Evolutionary conservation across 2,329 filamentous ascomycete species (phyloP).

Genomic region (Phyllosticta citriasiana): DNA sequence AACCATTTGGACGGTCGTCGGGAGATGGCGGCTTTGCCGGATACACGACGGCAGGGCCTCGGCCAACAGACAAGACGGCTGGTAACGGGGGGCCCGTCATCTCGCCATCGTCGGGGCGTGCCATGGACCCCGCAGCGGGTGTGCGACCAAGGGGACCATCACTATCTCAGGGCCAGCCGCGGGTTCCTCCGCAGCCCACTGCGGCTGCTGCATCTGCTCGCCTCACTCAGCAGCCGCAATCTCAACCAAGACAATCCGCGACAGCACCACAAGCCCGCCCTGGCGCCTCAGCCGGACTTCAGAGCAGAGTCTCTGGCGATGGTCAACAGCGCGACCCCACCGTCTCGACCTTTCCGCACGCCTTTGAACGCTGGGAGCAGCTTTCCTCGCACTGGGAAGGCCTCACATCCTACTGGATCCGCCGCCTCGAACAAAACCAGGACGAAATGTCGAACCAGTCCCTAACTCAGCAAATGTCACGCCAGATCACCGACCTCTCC

Average conservation of each 20-base stretch:
- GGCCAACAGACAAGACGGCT: not conserved
- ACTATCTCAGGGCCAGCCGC: conserved; percentile 26
- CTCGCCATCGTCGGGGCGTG: conserved; percentile 1
- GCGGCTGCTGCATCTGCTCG: conserved; percentile 13
- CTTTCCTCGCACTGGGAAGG: conserved; percentile 97
- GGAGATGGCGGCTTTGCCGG: not conserved
- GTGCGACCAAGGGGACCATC: conserved; percentile 6
- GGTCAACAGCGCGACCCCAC: conserved; percentile 26
- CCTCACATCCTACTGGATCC: conserved; percentile 94
- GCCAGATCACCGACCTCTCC: conserved; percentile 94
- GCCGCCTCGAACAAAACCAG: conserved; percentile 80
- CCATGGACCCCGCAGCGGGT: conserved; percentile 1
- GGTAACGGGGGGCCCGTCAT: conserved; percentile 4
- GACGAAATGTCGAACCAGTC: conserved; percentile 76
- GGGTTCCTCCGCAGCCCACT: conserved; percentile 18
- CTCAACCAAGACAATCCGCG: conserved; percentile 25
- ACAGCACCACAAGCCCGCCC: conserved; percentile 23
- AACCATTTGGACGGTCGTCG: conserved; percentile 2
- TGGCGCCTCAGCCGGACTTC: conserved; percentile 15
- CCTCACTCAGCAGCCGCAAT: not conserved
- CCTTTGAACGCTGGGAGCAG: conserved; percentile 95
- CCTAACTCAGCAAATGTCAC: conserved; percentile 75
- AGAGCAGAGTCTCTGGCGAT: conserved; percentile 17
- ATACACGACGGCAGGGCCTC: conserved; percentile 1
- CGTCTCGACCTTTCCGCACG: conserved; percentile 75